Conservation (phyloP, 176 grass and related monocot genomes). For the Poa annua region DNA sequence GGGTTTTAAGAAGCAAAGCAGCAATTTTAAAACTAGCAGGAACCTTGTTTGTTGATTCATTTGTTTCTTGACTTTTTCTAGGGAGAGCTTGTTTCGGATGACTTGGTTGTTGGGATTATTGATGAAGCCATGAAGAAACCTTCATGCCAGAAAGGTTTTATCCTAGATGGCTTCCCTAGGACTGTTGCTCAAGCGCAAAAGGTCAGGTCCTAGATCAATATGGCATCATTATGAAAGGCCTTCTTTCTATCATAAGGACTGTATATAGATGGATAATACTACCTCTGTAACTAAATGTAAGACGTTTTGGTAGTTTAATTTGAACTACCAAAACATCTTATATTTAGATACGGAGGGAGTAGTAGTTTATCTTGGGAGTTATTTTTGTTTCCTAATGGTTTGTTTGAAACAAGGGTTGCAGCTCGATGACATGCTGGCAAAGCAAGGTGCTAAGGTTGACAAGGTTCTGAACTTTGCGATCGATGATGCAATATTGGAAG, state of each 20-base stretch:
- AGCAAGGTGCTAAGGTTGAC: slow-evolving; percentile 77
- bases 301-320: too few species aligned
- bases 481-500: slow-evolving; percentile 88
- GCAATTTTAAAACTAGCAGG: slow-evolving; percentile 18
- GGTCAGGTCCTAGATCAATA: slow-evolving; percentile 42
- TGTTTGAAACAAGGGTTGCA: slow-evolving; percentile 36
- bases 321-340: too few species aligned
- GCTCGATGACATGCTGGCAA: slow-evolving; percentile 95
- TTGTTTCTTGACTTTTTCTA: slow-evolving; percentile 45
- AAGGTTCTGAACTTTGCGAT: slow-evolving; percentile 96
- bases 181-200: slow-evolving; percentile 93
- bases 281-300: too few species aligned
- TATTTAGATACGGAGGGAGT: too few species aligned
- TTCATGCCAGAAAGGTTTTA: slow-evolving; percentile 98
- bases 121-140: slow-evolving; percentile 98
- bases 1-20: slow-evolving; percentile 17
- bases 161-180: slow-evolving; percentile 96
- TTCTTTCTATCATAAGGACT: slow-evolving; percentile 17
- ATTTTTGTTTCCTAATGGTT: not conserved
- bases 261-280: slow-evolving; percentile 6
- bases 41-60: slow-evolving; percentile 18
- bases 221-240: not conserved
- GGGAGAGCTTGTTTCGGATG: slow-evolving; percentile 95
- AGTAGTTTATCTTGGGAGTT: not conserved
- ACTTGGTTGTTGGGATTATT: slow-evolving; percentile 96